Conservation (phyloP, 164 flowering plant genomes). For the Chimonanthus praecox region DNA sequence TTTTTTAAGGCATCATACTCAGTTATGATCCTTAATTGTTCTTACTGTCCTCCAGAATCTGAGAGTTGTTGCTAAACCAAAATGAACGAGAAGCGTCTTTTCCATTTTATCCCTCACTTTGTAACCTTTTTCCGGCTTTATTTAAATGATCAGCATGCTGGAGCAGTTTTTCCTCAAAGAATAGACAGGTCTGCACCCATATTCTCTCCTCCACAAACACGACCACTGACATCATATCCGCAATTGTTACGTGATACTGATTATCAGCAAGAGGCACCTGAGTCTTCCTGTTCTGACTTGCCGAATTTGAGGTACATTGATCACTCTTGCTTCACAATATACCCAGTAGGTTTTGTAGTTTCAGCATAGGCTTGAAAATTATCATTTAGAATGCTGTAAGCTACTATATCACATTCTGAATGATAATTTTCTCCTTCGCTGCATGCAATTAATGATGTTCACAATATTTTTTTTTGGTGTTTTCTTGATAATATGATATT, state of each 20-base stretch:
- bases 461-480: no score
- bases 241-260: slow-evolving; percentile 56
- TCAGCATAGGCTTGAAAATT: no score
- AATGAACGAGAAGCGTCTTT: background rate
- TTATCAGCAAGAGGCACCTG: slow-evolving; percentile 43
- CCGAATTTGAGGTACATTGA: slow-evolving; percentile 71
- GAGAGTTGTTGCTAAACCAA: background rate
- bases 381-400: background rate
- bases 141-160: slow-evolving; percentile 62
- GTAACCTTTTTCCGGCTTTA: background rate
- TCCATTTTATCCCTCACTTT: background rate
- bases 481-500: no score
- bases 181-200: slow-evolving; percentile 76
- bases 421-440: background rate
- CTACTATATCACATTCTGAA: background rate
- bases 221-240: slow-evolving; percentile 70
- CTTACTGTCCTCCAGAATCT: no score
- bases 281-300: slow-evolving; percentile 70
- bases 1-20: no score
- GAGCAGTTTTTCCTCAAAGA: slow-evolving; percentile 92
- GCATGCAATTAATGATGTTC: background rate
- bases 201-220: slow-evolving; percentile 87
- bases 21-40: no score
- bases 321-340: background rate
- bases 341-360: background rate